A percentile compares a stretch with the other conserved stretches of the same genome.
Evolutionary conservation across 768 basidiomycete genomes (phyloP).

Genomic region (Termitomyces bulborhizus): DNA sequence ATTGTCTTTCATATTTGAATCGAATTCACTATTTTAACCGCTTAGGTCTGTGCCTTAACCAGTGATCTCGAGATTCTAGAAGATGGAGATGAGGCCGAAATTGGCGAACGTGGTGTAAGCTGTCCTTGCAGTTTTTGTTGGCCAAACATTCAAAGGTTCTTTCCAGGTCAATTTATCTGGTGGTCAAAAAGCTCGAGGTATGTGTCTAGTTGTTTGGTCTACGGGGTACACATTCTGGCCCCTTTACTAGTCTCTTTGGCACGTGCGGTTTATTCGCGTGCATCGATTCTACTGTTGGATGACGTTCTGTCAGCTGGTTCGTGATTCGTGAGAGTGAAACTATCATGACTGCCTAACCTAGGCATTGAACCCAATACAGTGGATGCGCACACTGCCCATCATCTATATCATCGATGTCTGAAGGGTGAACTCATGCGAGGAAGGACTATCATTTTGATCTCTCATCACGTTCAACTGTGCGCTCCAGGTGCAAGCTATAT

Average conservation of each 20-base stretch:
- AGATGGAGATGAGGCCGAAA: constrained; percentile 84
- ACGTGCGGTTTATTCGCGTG: constrained; percentile 86
- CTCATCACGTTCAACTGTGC: constrained; percentile 91
- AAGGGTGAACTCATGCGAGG: constrained; percentile 76
- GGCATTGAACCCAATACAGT: constrained; percentile 35
- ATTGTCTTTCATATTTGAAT: constrained; percentile 15
- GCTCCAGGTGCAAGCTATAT: constrained; percentile 75
- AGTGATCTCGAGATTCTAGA: constrained; percentile 78
- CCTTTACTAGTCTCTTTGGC: constrained; percentile 54
- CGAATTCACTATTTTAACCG: neutral
- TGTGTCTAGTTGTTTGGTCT: constrained; percentile 7
- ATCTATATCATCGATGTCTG: constrained; percentile 79
- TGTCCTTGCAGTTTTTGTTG: neutral
- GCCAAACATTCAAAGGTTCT: too few species aligned
- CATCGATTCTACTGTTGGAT: constrained; percentile 75
- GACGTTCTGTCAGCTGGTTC: constrained; percentile 63
- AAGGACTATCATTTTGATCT: constrained; percentile 87
- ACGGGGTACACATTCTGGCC: neutral
- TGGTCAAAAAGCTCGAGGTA: constrained; percentile 65
- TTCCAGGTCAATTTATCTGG: constrained; percentile 45
- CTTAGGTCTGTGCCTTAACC: constrained; percentile 56
- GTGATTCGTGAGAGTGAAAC: constrained; percentile 15
- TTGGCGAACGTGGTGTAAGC: constrained; percentile 76
- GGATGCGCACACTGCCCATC: constrained; percentile 89
- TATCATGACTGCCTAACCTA: neutral